Evolutionary conservation across 768 basidiomycete species (phyloP).

Genomic region (Boletus coccyginus): DNA sequence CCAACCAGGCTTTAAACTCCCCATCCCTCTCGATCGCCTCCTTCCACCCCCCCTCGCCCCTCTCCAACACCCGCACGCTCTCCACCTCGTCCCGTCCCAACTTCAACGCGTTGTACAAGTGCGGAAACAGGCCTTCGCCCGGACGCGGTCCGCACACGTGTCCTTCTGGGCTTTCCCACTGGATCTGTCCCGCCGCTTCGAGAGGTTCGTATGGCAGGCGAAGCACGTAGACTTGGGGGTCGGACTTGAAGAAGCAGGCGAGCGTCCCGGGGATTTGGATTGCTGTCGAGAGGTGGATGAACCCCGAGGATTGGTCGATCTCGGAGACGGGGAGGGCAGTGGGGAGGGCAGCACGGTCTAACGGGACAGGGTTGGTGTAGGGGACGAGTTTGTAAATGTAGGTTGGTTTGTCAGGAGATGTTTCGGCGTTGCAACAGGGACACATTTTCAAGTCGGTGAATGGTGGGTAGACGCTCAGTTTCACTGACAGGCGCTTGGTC

Average conservation of each 20-base stretch:
- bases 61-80: slow-evolving; percentile 32
- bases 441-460: slow-evolving; percentile 4
- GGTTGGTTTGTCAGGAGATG: slow-evolving; percentile 33
- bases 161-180: slow-evolving; percentile 49
- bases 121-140: slow-evolving; percentile 50
- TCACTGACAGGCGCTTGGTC: no score
- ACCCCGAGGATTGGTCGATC: slow-evolving; percentile 45
- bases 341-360: slow-evolving; percentile 37
- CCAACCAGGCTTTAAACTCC: slow-evolving; percentile 30
- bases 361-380: slow-evolving; percentile 36
- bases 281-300: slow-evolving; percentile 56
- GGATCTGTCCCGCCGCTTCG: slow-evolving; percentile 32
- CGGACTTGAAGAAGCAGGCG: slow-evolving; percentile 42
- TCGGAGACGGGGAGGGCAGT: slow-evolving; percentile 46
- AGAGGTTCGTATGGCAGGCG: slow-evolving; percentile 42
- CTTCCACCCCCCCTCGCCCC: slow-evolving; percentile 32
- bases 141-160: slow-evolving; percentile 41
- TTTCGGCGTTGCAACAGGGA: not conserved
- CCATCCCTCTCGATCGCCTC: slow-evolving; percentile 19
- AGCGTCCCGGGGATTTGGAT: slow-evolving; percentile 48
- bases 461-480: not conserved
- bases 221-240: slow-evolving; percentile 41
- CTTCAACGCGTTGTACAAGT: slow-evolving; percentile 46
- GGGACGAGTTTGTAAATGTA: slow-evolving; percentile 65
- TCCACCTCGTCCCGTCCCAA: slow-evolving; percentile 48